Percentiles rank a stretch among this genome's conserved stretches.
Evolutionary conservation across 1,284 basidiomycete species (phyloP).

Genomic region (Cutaneotrichosporon cavernicola): DNA sequence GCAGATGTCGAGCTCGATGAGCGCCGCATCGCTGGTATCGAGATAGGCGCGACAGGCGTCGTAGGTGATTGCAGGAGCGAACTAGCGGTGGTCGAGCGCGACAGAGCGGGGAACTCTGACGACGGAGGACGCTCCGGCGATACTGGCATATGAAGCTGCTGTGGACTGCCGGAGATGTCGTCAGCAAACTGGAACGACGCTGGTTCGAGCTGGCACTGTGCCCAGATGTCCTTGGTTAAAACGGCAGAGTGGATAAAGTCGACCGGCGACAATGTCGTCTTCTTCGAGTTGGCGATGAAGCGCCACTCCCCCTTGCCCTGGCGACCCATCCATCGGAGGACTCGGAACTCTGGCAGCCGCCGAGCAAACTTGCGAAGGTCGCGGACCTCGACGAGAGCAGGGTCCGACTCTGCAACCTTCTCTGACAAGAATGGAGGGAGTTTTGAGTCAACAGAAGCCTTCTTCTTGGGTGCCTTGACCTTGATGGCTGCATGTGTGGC

Average conservation of each 20-base stretch:
- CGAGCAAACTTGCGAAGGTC: slow-evolving; percentile 37
- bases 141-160: slow-evolving; percentile 19
- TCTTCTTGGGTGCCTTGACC: slow-evolving; percentile 16
- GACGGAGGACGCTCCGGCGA: slow-evolving; percentile 18
- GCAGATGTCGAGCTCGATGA: slow-evolving; percentile 9
- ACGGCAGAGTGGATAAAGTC: slow-evolving; percentile 29
- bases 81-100: slow-evolving; percentile 22
- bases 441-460: neutral
- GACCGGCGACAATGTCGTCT: slow-evolving; percentile 27
- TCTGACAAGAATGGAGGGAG: slow-evolving; percentile 20
- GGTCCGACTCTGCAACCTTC: slow-evolving; percentile 25
- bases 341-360: slow-evolving; percentile 29
- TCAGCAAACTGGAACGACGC: slow-evolving; percentile 24
- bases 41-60: neutral
- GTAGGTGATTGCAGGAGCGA: slow-evolving; percentile 13
- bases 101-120: slow-evolving; percentile 20
- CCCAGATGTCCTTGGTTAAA: slow-evolving; percentile 24
- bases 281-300: slow-evolving; percentile 26
- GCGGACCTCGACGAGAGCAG: slow-evolving; percentile 28
- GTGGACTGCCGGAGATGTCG: slow-evolving; percentile 3
- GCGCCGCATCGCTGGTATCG: slow-evolving; percentile 10
- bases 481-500: slow-evolving; percentile 13
- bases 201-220: slow-evolving; percentile 23
- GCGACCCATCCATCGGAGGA: slow-evolving; percentile 33
- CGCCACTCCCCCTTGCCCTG: slow-evolving; percentile 37